Conservation (phyloP, 108 stramenopile genomes). For the Asterionellopsis glacialis region DNA sequence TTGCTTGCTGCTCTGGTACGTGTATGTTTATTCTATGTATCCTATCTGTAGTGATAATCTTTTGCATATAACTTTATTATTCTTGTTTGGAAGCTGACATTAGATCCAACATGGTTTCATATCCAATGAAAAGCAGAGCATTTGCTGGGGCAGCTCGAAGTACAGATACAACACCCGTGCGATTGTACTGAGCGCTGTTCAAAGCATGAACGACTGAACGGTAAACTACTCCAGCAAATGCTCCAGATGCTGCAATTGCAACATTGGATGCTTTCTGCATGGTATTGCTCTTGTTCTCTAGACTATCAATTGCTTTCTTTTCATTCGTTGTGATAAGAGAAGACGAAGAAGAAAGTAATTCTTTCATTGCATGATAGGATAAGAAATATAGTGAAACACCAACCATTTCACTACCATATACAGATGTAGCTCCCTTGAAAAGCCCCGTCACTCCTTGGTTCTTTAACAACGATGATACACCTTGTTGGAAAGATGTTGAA, state of each 20-base stretch:
- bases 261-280: background rate
- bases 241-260: constrained; percentile 19
- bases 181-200: background rate
- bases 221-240: constrained; percentile 21
- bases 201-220: background rate
- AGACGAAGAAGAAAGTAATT: background rate
- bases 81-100: background rate
- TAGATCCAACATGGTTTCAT: constrained; percentile 8
- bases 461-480: background rate
- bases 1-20: no score
- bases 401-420: constrained; percentile 12
- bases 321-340: background rate
- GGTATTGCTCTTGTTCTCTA: background rate
- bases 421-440: background rate
- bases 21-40: no score
- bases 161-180: background rate
- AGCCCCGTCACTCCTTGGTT: background rate
- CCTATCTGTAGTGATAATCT: no score
- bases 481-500: background rate
- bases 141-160: constrained; percentile 32
- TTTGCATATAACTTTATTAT: no score
- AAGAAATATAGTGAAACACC: constrained; percentile 25
- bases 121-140: constrained; percentile 26
- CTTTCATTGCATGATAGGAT: constrained; percentile 17
- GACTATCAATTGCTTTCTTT: background rate